These are phyloP conservation scores for Penicillium waksmanii DNA, from an alignment of 495 filamentous ascomycete species.

Conservation along the genomic window DNA sequence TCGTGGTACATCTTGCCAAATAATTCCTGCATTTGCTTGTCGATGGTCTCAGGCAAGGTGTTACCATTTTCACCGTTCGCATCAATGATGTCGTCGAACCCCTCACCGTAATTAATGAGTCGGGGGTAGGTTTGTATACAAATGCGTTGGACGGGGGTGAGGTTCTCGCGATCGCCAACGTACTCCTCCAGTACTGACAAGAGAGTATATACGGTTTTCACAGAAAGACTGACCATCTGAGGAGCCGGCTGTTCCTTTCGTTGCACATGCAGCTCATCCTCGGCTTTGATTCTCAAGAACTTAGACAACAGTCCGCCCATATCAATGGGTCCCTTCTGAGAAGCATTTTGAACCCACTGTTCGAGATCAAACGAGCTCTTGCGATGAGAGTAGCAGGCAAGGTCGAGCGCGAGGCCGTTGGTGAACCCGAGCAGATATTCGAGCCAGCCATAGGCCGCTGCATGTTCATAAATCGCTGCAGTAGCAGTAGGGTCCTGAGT, in stretches of 20 bases:
- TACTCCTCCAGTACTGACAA: constrained; percentile 77
- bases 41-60: constrained; percentile 72
- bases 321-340: constrained; percentile 57
- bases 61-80: constrained; percentile 80
- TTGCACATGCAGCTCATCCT: constrained; percentile 74
- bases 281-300: constrained; percentile 81
- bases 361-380: constrained; percentile 77
- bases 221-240: constrained; percentile 71
- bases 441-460: constrained; percentile 77
- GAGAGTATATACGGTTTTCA: constrained; percentile 83
- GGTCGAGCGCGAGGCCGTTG: constrained; percentile 83
- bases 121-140: constrained; percentile 95
- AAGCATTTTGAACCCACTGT: constrained; percentile 74
- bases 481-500: constrained; percentile 73
- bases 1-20: constrained; percentile 96
- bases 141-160: constrained; percentile 71
- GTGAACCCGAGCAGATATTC: constrained; percentile 74
- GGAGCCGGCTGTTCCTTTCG: constrained; percentile 62
- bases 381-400: constrained; percentile 86
- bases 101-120: constrained; percentile 94
- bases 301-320: constrained; percentile 67
- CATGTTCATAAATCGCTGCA: constrained; percentile 81
- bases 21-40: constrained; percentile 91
- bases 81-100: constrained; percentile 86
- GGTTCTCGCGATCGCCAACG: constrained; percentile 57